Conservation (phyloP, 768 basidiomycete genomes). For the Tricholoma sp. region DNA sequence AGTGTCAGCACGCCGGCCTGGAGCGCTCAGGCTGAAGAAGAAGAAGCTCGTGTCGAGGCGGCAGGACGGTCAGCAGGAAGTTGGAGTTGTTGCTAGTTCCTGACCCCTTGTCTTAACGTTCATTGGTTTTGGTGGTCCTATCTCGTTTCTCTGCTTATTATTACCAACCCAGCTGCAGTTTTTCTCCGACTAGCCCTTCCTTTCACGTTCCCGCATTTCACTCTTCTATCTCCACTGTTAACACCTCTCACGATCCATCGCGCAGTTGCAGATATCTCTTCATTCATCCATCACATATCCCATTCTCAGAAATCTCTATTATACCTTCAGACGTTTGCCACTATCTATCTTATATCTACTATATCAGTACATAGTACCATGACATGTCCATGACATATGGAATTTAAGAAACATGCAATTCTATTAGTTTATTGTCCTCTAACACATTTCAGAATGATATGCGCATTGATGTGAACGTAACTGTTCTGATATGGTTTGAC, state of each 20-base stretch:
- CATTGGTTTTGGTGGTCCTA: constrained; percentile 8
- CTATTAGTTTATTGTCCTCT: not conserved
- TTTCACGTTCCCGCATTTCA: constrained; percentile 1
- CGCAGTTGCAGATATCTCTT: constrained; percentile 4
- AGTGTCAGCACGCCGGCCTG: constrained; percentile 61
- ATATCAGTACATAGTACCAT: constrained; percentile 30
- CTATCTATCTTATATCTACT: constrained; percentile 43
- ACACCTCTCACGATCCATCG: constrained; percentile 12
- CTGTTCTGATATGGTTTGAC: not conserved
- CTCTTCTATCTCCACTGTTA: constrained; percentile 15
- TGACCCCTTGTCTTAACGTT: constrained; percentile 1
- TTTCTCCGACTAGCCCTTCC: constrained; percentile 14
- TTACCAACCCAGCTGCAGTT: not conserved
- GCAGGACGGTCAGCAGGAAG: constrained; percentile 39
- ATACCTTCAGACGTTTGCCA: constrained; percentile 23
- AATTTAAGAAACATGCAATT: constrained; percentile 12
- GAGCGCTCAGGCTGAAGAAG: constrained; percentile 77
- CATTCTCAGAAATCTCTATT: constrained; percentile 18
- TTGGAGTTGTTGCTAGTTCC: constrained; percentile 66
- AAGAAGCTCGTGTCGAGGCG: constrained; percentile 60
- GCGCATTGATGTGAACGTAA: not conserved
- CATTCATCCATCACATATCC: constrained; percentile 7
- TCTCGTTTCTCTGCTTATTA: constrained; percentile 20
- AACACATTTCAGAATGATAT: not conserved
- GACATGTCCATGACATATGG: constrained; percentile 23